phyloP scores from a whole-genome alignment of 2,329 filamentous ascomycete species.

The Arthrobotrys iridis region DNA sequence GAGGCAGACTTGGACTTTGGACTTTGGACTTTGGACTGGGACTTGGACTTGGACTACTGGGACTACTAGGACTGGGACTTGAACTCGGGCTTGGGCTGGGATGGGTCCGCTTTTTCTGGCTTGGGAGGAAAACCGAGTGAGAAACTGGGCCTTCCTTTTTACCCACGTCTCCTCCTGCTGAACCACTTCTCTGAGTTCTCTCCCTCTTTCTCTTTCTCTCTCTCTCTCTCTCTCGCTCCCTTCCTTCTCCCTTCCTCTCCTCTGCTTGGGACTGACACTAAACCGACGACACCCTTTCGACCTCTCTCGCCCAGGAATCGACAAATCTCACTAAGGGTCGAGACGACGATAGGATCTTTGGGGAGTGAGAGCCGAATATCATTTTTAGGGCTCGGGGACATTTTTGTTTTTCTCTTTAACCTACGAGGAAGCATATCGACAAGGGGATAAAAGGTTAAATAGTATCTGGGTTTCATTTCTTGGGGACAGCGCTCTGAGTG shows the following conservation, averaged over 20 bases:
- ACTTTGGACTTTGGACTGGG: no score
- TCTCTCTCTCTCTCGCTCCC: constrained; percentile 13
- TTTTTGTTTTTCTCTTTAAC: no score
- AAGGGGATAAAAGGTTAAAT: constrained; percentile 46
- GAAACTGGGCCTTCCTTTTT: constrained; percentile 42
- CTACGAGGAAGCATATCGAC: no score
- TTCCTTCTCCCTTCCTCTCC: background rate
- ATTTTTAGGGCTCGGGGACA: constrained; percentile 37
- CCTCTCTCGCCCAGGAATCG: constrained; percentile 36
- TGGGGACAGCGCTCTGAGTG: background rate
- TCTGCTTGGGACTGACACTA: constrained; percentile 22
- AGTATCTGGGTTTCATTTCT: constrained; percentile 48
- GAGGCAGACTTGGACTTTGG: no score
- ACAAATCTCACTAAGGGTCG: constrained; percentile 30
- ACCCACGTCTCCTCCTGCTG: constrained; percentile 33
- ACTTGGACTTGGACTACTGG: no score
- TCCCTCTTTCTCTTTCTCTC: constrained; percentile 7
- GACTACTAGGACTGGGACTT: no score
- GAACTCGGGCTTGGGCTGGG: constrained; percentile 28
- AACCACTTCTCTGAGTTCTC: constrained; percentile 2
- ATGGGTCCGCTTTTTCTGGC: constrained; percentile 43
- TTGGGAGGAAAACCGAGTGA: constrained; percentile 44
- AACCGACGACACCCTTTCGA: constrained; percentile 36
- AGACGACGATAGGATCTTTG: constrained; percentile 42
- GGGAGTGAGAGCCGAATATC: constrained; percentile 22